Evolutionary conservation across 495 filamentous ascomycete species (phyloP).

Genomic region (Penicillium taxi): DNA sequence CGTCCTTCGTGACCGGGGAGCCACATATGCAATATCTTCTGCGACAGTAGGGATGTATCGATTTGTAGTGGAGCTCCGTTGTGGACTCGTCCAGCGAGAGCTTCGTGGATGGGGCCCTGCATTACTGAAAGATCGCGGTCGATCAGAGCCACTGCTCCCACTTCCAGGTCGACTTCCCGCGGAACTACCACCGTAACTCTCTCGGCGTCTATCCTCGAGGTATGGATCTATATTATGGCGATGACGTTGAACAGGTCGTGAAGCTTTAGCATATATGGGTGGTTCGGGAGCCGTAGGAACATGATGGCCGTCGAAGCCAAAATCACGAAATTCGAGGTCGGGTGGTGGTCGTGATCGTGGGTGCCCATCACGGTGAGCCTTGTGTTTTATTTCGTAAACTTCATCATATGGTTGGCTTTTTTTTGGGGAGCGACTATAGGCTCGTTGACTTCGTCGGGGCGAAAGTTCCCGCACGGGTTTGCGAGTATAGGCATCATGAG

Average conservation of each 20-base stretch:
- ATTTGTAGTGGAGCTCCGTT: conserved; percentile 11
- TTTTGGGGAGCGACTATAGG: no score
- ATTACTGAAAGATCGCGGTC: conserved; percentile 17
- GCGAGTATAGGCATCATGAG: conserved; percentile 35
- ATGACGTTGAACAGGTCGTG: conserved; percentile 17
- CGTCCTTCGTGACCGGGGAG: conserved; percentile 10
- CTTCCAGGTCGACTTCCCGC: conserved; percentile 17
- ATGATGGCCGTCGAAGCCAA: conserved; percentile 20
- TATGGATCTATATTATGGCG: conserved; percentile 14
- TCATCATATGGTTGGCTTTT: conserved; percentile 11
- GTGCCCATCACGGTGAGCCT: conserved; percentile 17
- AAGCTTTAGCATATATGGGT: conserved; percentile 15
- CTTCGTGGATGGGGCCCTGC: conserved; percentile 10
- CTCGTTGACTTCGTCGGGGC: conserved; percentile 12
- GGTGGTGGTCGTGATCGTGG: conserved; percentile 18
- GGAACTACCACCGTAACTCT: conserved; percentile 19
- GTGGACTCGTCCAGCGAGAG: conserved; percentile 12
- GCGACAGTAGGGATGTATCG: conserved; percentile 15
- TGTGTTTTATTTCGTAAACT: conserved; percentile 12
- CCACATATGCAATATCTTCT: conserved; percentile 10
- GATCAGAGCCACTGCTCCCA: conserved; percentile 22
- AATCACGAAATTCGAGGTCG: conserved; percentile 25
- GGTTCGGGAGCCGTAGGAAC: conserved; percentile 21
- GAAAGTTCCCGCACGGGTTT: conserved; percentile 29
- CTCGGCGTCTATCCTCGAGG: conserved; percentile 10